A percentile compares a stretch with the other conserved stretches of the same genome.
These are phyloP conservation scores for Pestalotiopsis sp. DNA, from an alignment of 2,329 filamentous ascomycete species.

Conservation along the genomic window DNA sequence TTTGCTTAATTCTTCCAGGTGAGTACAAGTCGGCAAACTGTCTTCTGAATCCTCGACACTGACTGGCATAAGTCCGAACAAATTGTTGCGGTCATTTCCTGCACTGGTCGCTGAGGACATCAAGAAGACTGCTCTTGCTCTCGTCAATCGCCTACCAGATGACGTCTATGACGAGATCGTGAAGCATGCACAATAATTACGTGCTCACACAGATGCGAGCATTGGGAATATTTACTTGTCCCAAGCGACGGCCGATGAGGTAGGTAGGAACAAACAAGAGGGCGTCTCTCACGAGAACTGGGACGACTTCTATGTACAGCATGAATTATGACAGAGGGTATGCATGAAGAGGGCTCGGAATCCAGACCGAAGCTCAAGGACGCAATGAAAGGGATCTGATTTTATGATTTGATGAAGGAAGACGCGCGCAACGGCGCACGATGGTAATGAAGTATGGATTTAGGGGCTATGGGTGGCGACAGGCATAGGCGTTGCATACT, in stretches of 20 bases:
- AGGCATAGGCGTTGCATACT: neutral
- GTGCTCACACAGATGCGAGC: neutral
- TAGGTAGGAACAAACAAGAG: neutral
- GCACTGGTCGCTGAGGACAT: constrained; percentile 81
- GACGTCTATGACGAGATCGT: constrained; percentile 91
- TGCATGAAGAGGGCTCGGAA: constrained; percentile 5
- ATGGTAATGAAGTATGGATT: neutral
- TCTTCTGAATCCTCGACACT: constrained; percentile 18
- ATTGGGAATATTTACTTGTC: neutral
- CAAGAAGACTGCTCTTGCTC: constrained; percentile 81
- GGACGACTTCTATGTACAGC: neutral
- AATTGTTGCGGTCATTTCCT: constrained; percentile 85
- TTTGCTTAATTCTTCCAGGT: constrained; percentile 84
- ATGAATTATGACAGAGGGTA: neutral
- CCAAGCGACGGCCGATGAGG: neutral
- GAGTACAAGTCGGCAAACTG: constrained; percentile 27
- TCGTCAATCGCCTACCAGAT: constrained; percentile 87
- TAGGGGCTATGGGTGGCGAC: neutral
- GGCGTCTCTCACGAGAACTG: neutral
- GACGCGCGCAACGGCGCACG: neutral
- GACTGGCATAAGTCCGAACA: constrained; percentile 74
- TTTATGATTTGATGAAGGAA: neutral
- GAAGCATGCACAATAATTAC: constrained; percentile 72
- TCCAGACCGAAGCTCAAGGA: neutral
- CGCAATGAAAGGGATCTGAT: neutral